These are phyloP conservation scores for Phaeosphaeria sp. DNA, from an alignment of 2,329 filamentous ascomycete genomes.

Conservation along the genomic window DNA sequence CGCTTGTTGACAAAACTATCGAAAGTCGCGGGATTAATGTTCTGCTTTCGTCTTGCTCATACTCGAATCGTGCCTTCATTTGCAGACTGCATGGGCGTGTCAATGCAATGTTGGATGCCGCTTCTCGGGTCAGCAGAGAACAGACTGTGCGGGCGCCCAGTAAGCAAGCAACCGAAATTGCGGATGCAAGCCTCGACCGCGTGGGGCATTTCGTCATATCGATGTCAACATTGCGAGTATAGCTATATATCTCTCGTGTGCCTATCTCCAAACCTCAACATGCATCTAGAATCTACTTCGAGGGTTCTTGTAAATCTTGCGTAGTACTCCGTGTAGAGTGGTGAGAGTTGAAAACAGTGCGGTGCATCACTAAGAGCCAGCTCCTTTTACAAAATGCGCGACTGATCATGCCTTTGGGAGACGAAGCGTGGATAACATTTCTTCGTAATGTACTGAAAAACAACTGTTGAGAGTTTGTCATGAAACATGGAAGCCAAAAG, in stretches of 20 bases:
- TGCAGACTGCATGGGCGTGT: background rate
- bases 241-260: conserved; percentile 5
- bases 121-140: conserved; percentile 2
- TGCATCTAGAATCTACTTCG: too few species aligned
- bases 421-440: background rate
- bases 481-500: background rate
- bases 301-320: too few species aligned
- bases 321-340: too few species aligned
- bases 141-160: background rate
- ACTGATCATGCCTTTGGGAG: background rate
- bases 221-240: conserved; percentile 7
- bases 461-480: background rate
- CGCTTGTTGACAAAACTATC: background rate
- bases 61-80: background rate
- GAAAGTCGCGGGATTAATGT: background rate
- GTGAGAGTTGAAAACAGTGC: too few species aligned
- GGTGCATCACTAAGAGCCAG: too few species aligned
- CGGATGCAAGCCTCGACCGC: conserved; percentile 11
- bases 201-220: conserved; percentile 25
- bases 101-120: background rate
- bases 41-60: background rate
- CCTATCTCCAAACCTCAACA: background rate
- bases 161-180: conserved; percentile 16
- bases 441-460: background rate
- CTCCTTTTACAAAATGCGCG: background rate